These are phyloP conservation scores for Cutaneotrichosporon sp. DNA, from an alignment of 1,284 basidiomycete genomes.

Conservation along the genomic window DNA sequence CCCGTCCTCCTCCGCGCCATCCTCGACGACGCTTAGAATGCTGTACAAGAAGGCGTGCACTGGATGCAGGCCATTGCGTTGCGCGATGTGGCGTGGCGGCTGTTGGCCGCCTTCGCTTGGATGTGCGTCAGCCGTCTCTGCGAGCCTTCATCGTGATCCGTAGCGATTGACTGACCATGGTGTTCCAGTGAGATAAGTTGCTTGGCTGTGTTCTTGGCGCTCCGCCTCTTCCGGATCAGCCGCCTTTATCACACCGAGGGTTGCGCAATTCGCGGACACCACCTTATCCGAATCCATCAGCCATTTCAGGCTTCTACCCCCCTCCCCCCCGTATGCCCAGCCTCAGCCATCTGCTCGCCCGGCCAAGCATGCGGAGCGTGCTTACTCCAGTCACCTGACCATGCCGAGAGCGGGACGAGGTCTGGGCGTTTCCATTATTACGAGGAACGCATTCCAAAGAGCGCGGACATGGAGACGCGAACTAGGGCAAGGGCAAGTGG, in stretches of 20 bases:
- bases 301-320: background rate
- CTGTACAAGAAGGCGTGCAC: background rate
- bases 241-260: background rate
- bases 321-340: background rate
- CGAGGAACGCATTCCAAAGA: background rate
- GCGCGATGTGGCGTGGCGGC: no score
- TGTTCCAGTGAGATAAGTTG: no score
- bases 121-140: no score
- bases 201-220: background rate
- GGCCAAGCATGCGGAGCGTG: background rate
- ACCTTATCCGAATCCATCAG: no score
- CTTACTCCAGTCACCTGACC: background rate
- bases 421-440: no score
- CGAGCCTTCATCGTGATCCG: no score
- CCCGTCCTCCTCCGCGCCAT: constrained; percentile 37
- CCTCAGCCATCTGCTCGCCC: background rate
- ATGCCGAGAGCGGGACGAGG: background rate
- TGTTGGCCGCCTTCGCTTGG: no score
- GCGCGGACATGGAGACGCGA: background rate
- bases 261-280: background rate
- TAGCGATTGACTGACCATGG: no score
- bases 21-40: background rate
- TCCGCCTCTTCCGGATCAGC: background rate
- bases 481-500: background rate
- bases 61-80: background rate